Base-by-base conservation (phyloP, 2,329 filamentous ascomycete species). In the Fusarium poae region DNA sequence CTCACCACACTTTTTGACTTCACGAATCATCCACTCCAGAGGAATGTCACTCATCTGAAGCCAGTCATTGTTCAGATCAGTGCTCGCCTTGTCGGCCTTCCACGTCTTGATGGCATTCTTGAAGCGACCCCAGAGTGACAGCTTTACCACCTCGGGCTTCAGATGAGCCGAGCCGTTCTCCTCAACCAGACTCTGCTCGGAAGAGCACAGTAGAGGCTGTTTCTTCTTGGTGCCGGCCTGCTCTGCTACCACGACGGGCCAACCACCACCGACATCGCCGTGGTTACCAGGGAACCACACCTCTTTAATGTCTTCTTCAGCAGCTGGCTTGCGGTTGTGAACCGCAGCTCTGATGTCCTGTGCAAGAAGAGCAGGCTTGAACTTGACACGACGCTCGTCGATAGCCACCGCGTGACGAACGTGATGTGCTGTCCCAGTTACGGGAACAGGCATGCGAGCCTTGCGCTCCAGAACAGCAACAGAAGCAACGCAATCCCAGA, bases 271-370 rank as follows among this genome's bases (percentile, higher is more conserved):
- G 12, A 87, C 80, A 54, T 87, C 84, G 12, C 82, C 82, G 57
- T 87, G 85, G 55, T 82, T 82, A 2, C 85, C 85, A 0, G 85
- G 81, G 64, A 87, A 87, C 84, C 85, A 87, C 44, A 87, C 83
- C 64, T 87, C 85, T 48, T 75, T 74, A 59, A 85, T 77, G 53
- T 83, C 80, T 30, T 83, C 81, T 1, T 69, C 51, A 5, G 23
- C 53, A 2, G 44, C 39, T 20, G 48, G n/a, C 3, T 75, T 62
- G 1, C 71, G 55, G 18, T 74, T 60, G 2, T 75, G 44, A 2
- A 63, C 61, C 23, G 67, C 66, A 6, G 75, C 72, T 45, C 63
- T 59, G 21, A 78, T 77, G 34, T 83, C 81, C 56, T 82, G 81
- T 1, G 79, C 77, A 5, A 86, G 77, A 2, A 86, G 77, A 0